Evolutionary conservation across 2,329 filamentous ascomycete species (phyloP), one percentile per base, ranked within the genome.

Genomic region (Cadophora sp.): DNA sequence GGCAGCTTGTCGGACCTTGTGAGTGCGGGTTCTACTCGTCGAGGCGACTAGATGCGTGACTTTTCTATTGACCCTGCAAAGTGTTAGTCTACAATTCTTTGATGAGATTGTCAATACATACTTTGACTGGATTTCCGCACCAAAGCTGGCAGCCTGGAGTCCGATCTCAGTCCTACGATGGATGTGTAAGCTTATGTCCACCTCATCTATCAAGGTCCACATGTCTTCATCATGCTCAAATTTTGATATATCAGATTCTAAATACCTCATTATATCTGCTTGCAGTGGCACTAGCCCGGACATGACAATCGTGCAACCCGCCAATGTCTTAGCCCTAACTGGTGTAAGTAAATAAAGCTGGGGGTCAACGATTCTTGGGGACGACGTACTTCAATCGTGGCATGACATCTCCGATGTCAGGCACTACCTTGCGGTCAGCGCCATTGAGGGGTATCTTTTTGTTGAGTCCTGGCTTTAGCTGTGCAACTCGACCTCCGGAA

Each of bases 231-330:
- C n/a, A 24, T 56, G 50, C 31, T 53, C 11, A 46, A 48, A 46
- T n/a, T 37, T 16, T 68, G 27, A 60, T 69, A 55, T 65, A 64
- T 48, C n/a, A 62, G 48, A 70, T 40, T 60, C 46, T 16, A 70
- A 68, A 61, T 79, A 85, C 84, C 78, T 81, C 75, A 92, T 87
- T 40, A 95, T 89, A 74, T 95, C 90, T 46, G 91, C 87, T 5
- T 92, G 92, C 0, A 97, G 82, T 0, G 94, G 94, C 2, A 98
- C 89, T 2, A 99, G 90, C 0, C 96, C 96, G 0, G 95, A 97
- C 72, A 98, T 91, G 5, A 97, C 94, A 67, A 99, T 87, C 5
- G 90, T 88, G 12, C 92, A 88, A 16, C 90, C 92, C 26, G 85
- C 86, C 0, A 99, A 87, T 1, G 97, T 91, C 64, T 86, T 85